A percentile compares a stretch with the other conserved stretches of the same genome.
Conservation (phyloP, 2,329 filamentous ascomycete species). For the Neofusicoccum laricinum region DNA sequence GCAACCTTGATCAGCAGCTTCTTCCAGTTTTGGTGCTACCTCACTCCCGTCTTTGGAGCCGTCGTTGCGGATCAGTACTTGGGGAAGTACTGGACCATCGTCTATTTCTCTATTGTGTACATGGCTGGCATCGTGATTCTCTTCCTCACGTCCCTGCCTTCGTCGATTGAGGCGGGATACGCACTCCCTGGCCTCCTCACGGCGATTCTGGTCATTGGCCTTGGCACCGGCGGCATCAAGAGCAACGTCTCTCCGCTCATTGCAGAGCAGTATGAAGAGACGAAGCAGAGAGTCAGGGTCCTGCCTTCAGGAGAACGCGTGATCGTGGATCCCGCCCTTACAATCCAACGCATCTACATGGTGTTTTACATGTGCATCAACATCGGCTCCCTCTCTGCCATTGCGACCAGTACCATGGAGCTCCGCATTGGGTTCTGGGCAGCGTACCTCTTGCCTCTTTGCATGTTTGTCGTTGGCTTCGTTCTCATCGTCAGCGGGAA, state of each 20-base stretch:
- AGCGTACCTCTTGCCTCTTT: slow-evolving; percentile 61
- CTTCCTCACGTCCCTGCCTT: slow-evolving; percentile 62
- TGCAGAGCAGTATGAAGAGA: slow-evolving; percentile 47
- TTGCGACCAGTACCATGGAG: slow-evolving; percentile 68
- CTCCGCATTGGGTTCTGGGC: slow-evolving; percentile 64
- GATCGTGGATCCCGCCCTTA: slow-evolving; percentile 38
- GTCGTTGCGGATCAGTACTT: slow-evolving; percentile 64
- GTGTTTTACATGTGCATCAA: slow-evolving; percentile 70
- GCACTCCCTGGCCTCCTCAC: slow-evolving; percentile 63
- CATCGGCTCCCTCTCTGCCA: slow-evolving; percentile 64
- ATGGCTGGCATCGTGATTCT: slow-evolving; percentile 66
- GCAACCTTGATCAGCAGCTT: slow-evolving; percentile 47
- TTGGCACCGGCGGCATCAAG: slow-evolving; percentile 80
- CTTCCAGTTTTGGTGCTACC: slow-evolving; percentile 50
- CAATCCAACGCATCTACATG: slow-evolving; percentile 43
- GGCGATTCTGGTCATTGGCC: slow-evolving; percentile 65
- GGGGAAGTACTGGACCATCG: slow-evolving; percentile 68
- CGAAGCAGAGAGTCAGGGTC: slow-evolving; percentile 39
- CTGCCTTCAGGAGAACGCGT: slow-evolving; percentile 34
- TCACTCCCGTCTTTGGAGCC: slow-evolving; percentile 48
- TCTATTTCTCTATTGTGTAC: slow-evolving; percentile 62
- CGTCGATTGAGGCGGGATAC: slow-evolving; percentile 58
- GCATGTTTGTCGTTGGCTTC: slow-evolving; percentile 62
- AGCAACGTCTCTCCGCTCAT: slow-evolving; percentile 63
- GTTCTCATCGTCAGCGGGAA: slow-evolving; percentile 47